phyloP scores from a whole-genome alignment of 306 rosid species.

The Cucurbita argyrosperma region DNA sequence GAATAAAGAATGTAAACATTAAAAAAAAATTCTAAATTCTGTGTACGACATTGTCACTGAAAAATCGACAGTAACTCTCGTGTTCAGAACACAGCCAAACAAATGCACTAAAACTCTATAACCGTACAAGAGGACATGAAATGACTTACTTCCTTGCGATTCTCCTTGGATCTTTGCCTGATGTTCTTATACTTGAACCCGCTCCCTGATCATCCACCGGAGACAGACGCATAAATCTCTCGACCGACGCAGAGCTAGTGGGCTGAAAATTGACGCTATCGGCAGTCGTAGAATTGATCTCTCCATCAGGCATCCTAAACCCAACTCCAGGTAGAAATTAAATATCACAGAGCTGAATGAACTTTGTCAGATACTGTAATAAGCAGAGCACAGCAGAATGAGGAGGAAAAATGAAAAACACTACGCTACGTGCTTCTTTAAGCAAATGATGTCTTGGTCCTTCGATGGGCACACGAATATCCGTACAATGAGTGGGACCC shows the following conservation, averaged over 20 bases:
- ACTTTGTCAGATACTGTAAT: background rate
- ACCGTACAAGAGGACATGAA: background rate
- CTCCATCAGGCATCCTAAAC: background rate
- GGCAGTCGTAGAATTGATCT: background rate
- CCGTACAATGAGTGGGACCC: slow-evolving; percentile 4
- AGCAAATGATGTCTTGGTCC: background rate
- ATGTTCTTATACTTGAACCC: background rate
- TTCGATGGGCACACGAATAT: background rate
- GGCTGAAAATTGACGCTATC: background rate
- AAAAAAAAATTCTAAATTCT: background rate
- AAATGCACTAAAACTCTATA: background rate
- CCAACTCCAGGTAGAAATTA: background rate
- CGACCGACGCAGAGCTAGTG: background rate
- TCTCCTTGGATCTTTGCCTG: slow-evolving; percentile 45
- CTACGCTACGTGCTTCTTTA: background rate
- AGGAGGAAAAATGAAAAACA: background rate
- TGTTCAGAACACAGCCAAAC: background rate
- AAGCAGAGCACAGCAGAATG: background rate
- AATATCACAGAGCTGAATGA: background rate
- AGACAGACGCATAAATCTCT: slow-evolving; percentile 1
- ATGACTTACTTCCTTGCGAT: slow-evolving; percentile 48
- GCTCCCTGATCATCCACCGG: slow-evolving; percentile 9
- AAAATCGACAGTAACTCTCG: background rate
- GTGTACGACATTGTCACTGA: background rate
- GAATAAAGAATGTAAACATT: background rate